Conservation (phyloP, 108 stramenopile species). For the Fistulifera pelliculosa region DNA sequence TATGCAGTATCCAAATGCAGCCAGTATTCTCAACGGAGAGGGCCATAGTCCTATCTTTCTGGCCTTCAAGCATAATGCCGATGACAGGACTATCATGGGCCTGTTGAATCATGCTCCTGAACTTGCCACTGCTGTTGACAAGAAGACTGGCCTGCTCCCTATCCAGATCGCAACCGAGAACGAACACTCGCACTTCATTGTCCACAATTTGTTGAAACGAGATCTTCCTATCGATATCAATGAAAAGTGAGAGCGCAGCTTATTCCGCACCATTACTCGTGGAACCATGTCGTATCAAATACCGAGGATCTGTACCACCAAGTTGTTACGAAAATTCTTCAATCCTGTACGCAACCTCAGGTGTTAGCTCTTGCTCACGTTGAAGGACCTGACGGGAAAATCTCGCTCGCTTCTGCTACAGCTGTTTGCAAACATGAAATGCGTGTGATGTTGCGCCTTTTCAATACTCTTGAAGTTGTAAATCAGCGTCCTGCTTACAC, state of each 20-base stretch:
- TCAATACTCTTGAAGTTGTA: conserved; percentile 88
- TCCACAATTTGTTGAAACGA: conserved; percentile 73
- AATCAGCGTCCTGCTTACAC: conserved; percentile 85
- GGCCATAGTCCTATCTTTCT: conserved; percentile 70
- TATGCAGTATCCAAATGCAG: conserved; percentile 69
- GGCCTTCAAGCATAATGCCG: conserved; percentile 69
- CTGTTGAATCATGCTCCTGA: conserved; percentile 78
- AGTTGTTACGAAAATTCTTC: conserved; percentile 79
- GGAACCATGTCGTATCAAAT: conserved; percentile 82
- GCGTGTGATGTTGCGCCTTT: conserved; percentile 83
- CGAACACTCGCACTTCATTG: conserved; percentile 80
- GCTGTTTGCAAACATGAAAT: conserved; percentile 86
- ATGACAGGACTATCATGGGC: conserved; percentile 74
- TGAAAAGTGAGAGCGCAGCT: conserved; percentile 81
- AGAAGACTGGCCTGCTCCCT: conserved; percentile 64
- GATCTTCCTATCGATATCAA: conserved; percentile 82
- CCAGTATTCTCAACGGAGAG: conserved; percentile 67
- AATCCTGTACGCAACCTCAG: conserved; percentile 83
- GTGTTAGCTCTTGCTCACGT: conserved; percentile 84
- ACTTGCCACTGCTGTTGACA: conserved; percentile 61
- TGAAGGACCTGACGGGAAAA: conserved; percentile 76
- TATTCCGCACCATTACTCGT: conserved; percentile 78
- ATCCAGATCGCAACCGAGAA: conserved; percentile 82
- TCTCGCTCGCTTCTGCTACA: conserved; percentile 73
- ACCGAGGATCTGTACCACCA: conserved; percentile 77